These are phyloP conservation scores for Ilex paraguariensis DNA, from an alignment of 305 asterid species.

Conservation along the genomic window DNA sequence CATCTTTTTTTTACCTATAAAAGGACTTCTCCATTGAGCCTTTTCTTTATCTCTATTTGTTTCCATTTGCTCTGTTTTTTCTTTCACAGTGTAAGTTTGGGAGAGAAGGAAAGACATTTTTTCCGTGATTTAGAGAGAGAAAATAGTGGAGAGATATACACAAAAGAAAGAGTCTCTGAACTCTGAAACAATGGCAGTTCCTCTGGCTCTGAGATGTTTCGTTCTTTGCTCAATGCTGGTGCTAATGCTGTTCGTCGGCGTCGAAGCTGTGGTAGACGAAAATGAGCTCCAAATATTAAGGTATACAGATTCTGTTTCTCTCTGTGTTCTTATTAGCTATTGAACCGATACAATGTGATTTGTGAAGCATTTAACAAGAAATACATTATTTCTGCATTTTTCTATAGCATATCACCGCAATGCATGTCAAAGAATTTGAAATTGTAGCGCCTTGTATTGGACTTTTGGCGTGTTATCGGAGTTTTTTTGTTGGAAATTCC, in stretches of 20 bases:
- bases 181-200: slow-evolving; percentile 35
- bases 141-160: background rate
- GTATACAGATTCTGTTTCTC: background rate
- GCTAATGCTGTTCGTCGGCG: background rate
- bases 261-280: background rate
- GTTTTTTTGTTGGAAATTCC: too few species aligned
- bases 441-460: too few species aligned
- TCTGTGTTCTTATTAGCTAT: background rate
- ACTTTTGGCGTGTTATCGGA: too few species aligned
- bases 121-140: slow-evolving; percentile 3
- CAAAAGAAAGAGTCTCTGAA: background rate
- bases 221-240: slow-evolving; percentile 25
- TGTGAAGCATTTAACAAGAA: too few species aligned
- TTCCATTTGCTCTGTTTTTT: slow-evolving; percentile 1
- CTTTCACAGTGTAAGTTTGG: background rate
- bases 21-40: slow-evolving; percentile 14
- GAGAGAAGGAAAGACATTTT: background rate
- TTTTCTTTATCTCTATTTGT: background rate
- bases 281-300: background rate
- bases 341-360: too few species aligned
- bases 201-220: slow-evolving; percentile 14
- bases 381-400: too few species aligned
- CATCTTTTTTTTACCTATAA: slow-evolving; percentile 19
- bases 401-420: too few species aligned
- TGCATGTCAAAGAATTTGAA: too few species aligned